Evolutionary conservation across 2,329 filamentous ascomycete genomes (phyloP), one percentile per base, ranked within the genome.

Genomic region (Aureobasidium sp.): DNA sequence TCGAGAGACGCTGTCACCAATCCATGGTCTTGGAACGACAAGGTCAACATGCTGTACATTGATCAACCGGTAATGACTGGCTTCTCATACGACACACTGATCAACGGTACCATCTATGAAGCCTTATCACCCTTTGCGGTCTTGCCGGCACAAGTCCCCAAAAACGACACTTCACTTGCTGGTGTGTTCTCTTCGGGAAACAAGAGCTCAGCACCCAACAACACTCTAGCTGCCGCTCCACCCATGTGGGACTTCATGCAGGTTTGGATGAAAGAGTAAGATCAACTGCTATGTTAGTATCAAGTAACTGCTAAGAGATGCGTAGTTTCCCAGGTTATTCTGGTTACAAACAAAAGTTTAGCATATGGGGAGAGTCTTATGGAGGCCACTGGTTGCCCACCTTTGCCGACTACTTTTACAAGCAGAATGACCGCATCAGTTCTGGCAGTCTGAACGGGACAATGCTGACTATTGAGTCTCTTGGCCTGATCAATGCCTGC

Each of bases 201-300:
- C 25, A 27, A 61, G 1, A 53, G 51, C 11, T 70, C 8, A 70
- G 74, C 43, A 66, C 67, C 38, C 38, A 64, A 11, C 4, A 81
- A 79, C 31, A 86, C 84, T 4, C 76, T 77, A 13, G 80, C 78
- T 3, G 83, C 84, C 13, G 83, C 84, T 4, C 79, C 80, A 1
- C 80, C 80, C 56, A 81, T 89, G n/a, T 89, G 86, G 87, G 82
- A 79, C 3, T 77, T 89, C n/a, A 74, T 88, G 55, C 87, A 89
- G 9, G 85, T 71, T 70, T 91, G 54, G 80, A 69, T 73, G 40
- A 8, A 43, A 6, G 43, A 56, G 11, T 75, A 18, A 67, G 69
- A 2, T 25, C 0, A 6, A 10, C 10, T 48, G 3, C 2, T n/a
- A 1, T 29, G 1, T 27, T 0, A 8, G 5, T 6, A 11, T 0